Evolutionary conservation across 495 filamentous ascomycete genomes (phyloP).

Genomic region (Podospora pseudoanserina): DNA sequence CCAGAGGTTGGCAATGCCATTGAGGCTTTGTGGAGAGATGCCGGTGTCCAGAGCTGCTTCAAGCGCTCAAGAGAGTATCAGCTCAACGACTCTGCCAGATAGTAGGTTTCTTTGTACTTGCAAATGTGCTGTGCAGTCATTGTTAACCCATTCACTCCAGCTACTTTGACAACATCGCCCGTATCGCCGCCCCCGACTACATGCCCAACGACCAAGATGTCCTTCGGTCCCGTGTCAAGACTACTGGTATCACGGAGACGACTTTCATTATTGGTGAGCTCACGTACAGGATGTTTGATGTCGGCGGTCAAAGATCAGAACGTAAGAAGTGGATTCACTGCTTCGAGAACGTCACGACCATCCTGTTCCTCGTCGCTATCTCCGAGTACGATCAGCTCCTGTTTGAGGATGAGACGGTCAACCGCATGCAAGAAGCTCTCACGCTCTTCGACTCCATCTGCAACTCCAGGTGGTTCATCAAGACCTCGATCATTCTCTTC

Average conservation of each 20-base stretch:
- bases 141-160: conserved; percentile 49
- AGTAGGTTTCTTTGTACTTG: conserved; percentile 57
- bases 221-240: conserved; percentile 95
- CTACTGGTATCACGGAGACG: conserved; percentile 98
- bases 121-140: background rate
- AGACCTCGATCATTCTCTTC: conserved; percentile 98
- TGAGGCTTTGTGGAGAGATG: conserved; percentile 88
- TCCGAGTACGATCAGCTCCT: conserved; percentile 98
- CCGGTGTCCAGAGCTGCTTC: conserved; percentile 92
- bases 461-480: conserved; percentile 99
- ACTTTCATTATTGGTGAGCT: conserved; percentile 97
- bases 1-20: conserved; percentile 93
- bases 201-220: conserved; percentile 98
- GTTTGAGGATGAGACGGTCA: conserved; percentile 91
- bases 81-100: conserved; percentile 95
- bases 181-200: conserved; percentile 89
- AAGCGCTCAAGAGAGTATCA: conserved; percentile 95
- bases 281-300: conserved; percentile 99
- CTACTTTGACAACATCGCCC: conserved; percentile 94
- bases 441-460: conserved; percentile 99
- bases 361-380: conserved; percentile 97
- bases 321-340: conserved; percentile 99
- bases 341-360: conserved; percentile 98
- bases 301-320: conserved; percentile 96
- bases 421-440: conserved; percentile 98